Conservation (phyloP, 2,329 filamentous ascomycete genomes). For the Fusarium tuaranense region DNA sequence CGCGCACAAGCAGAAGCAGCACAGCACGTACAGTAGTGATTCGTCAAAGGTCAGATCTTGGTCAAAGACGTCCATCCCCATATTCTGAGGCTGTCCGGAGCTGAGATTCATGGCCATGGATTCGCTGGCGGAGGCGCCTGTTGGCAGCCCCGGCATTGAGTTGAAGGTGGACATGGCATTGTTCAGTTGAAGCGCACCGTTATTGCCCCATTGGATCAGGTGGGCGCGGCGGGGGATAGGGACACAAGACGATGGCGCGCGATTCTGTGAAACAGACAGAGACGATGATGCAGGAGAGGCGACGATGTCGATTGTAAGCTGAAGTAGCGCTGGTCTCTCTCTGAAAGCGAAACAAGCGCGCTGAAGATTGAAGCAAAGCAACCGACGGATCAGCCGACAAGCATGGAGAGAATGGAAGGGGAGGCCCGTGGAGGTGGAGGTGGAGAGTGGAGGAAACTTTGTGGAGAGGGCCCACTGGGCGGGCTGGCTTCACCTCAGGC, state of each 20-base stretch:
- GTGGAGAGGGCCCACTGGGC: constrained; percentile 35
- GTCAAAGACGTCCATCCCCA: constrained; percentile 65
- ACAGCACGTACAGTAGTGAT: constrained; percentile 61
- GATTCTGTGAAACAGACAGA: constrained; percentile 27
- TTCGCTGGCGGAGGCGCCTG: constrained; percentile 58
- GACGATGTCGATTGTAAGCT: constrained; percentile 13
- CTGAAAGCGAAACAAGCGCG: constrained; percentile 3
- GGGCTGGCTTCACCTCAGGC: background rate
- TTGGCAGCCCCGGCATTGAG: constrained; percentile 64
- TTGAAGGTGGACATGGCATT: constrained; percentile 71
- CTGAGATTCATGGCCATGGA: constrained; percentile 59
- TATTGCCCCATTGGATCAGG: constrained; percentile 45
- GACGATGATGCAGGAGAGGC: constrained; percentile 1
- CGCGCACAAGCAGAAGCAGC: constrained; percentile 14
- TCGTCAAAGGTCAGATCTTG: constrained; percentile 67
- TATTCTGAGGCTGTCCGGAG: constrained; percentile 47
- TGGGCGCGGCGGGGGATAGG: constrained; percentile 35
- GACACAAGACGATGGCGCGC: constrained; percentile 31
- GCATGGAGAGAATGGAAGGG: constrained; percentile 10
- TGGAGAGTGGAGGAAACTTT: constrained; percentile 36
- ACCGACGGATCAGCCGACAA: constrained; percentile 13
- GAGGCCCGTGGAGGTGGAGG: constrained; percentile 26
- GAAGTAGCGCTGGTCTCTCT: background rate
- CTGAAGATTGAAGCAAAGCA: constrained; percentile 13
- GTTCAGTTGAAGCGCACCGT: constrained; percentile 47